These are phyloP conservation scores for Trichoderma polysporum DNA, from an alignment of 2,329 filamentous ascomycete species.

Conservation along the genomic window DNA sequence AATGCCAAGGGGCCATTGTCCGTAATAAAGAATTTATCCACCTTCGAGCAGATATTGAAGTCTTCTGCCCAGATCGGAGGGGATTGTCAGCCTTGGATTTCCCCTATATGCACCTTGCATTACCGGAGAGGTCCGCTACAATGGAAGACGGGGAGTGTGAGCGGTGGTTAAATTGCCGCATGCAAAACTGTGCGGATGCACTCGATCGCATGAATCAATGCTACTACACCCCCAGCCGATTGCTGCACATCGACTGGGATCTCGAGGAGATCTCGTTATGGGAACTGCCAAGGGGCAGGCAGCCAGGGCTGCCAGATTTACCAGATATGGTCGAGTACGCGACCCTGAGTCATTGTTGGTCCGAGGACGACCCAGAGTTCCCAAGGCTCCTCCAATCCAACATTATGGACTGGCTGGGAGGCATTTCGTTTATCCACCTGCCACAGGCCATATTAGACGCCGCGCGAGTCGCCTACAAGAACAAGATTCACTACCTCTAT, in stretches of 20 bases:
- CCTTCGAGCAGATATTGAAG: background rate
- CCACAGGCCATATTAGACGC: constrained; percentile 5
- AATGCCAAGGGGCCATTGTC: background rate
- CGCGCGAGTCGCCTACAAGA: background rate
- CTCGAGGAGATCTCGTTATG: background rate
- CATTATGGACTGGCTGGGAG: background rate
- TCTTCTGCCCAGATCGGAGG: background rate
- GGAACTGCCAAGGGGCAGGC: background rate
- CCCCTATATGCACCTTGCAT: background rate
- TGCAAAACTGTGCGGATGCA: background rate
- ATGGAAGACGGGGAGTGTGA: background rate
- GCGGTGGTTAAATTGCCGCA: background rate
- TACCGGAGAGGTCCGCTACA: background rate
- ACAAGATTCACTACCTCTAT: constrained; percentile 5
- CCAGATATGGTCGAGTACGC: background rate
- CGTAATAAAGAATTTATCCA: background rate
- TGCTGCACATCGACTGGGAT: background rate
- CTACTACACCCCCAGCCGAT: background rate
- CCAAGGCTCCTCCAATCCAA: constrained; percentile 4
- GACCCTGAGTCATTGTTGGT: constrained; percentile 14
- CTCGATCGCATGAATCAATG: background rate
- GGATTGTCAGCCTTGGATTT: background rate
- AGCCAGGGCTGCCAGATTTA: background rate
- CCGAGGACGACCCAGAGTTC: background rate
- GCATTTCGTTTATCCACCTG: background rate